Base-by-base conservation (phyloP, 352 stramenopile species). In the Blastocystis sp. region DNA sequence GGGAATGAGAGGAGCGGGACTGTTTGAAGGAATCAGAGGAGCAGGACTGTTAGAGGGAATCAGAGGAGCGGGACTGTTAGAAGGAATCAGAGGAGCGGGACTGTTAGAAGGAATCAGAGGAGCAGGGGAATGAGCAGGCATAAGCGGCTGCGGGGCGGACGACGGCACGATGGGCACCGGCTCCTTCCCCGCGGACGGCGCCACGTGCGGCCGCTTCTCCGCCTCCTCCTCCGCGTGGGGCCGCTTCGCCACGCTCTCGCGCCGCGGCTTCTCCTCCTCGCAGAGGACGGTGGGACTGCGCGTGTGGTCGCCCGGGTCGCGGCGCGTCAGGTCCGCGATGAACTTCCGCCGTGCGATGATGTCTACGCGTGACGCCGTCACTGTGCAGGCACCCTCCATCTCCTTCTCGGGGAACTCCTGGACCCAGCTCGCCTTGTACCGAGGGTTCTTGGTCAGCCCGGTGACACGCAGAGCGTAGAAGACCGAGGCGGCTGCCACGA, bases 401-500 rank as follows among this genome's bases (percentile, higher is more conserved):
- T 57, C 48, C 48, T 57, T 14, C 48, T 57, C 48, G 10, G 59
- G 21, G 59, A 65, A 65, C 59, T 65, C 59, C 59, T 6, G 59
- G 7, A 65, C 10, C 59, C 24, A 38, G 59, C 59, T 65, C 24
- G 17, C 59, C 59, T n/a, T 65, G 59, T 65, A 34, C 7, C 7
- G 59, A 17, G 59, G 4, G 17, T n/a, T 19, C 59, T 65, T 65
- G 10, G 19, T 17, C 43, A 64, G 19, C 3, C 42, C 48, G 2
- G 42, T 62, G 4, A 64, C 48, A 2, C 60, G 21, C 6, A 64
- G 9, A 0, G 69, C 69, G 52, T 79, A 79, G 21, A 63, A 43
- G 14, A 79, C 24, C 2, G 69, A 40, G 40, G 69, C 69, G 4
- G 43, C 69, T 40, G 69, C 69, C 52, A 79, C 21, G 21, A 79